Conservation (phyloP, 495 filamentous ascomycete species). For the Monascus purpureus region DNA sequence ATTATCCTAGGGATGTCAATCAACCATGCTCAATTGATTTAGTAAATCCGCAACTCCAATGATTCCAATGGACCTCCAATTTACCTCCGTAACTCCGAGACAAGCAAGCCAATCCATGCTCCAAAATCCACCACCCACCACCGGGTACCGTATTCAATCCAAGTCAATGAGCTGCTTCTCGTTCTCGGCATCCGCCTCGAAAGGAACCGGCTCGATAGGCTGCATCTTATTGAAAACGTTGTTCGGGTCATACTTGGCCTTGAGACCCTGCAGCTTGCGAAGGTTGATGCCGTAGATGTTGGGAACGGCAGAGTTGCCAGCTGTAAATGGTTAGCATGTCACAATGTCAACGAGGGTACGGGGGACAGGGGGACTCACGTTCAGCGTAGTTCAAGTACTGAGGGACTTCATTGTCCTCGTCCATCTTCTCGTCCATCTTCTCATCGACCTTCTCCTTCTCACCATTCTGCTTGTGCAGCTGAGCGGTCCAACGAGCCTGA, state of each 20-base stretch:
- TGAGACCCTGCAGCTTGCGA: conserved; percentile 26
- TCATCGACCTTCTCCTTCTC: too few relatives aligned
- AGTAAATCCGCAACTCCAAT: too few relatives aligned
- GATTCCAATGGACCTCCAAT: too few relatives aligned
- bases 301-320: conserved; percentile 17
- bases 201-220: conserved; percentile 4
- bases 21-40: too few relatives aligned
- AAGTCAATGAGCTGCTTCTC: too few relatives aligned
- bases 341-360: background rate
- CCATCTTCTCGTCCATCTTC: background rate
- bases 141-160: too few relatives aligned
- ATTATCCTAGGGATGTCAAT: too few relatives aligned
- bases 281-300: conserved; percentile 35
- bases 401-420: conserved; percentile 10
- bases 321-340: conserved; percentile 6
- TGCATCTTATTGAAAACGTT: conserved; percentile 40
- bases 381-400: conserved; percentile 32
- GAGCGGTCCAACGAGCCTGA: conserved; percentile 16
- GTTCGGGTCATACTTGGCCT: conserved; percentile 39
- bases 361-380: conserved; percentile 16
- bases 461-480: conserved; percentile 7
- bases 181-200: background rate
- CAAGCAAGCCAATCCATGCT: too few relatives aligned
- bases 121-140: too few relatives aligned
- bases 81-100: too few relatives aligned